Base-by-base conservation (phyloP, 768 basidiomycete genomes). In the Mrakia blollopis region DNA sequence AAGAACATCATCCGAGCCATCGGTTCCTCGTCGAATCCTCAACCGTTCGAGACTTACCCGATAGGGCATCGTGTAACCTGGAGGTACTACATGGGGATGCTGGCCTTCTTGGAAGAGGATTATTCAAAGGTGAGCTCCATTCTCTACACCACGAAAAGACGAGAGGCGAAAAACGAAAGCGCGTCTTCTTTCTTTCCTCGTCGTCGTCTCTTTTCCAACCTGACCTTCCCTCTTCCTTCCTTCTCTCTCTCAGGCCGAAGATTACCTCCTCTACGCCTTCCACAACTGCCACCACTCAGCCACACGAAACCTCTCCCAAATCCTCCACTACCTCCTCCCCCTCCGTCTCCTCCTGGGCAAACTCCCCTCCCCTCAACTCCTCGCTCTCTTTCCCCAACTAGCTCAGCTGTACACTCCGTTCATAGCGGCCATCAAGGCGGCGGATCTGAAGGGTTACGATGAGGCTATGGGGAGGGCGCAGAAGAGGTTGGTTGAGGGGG, bases 61-160 rank as follows among this genome's bases (percentile, higher is more conserved):
- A 88, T 90, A 35, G 89, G 75, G 79, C 78, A 78, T 61, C 85
- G 94, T 91, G 93, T 97, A 71, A 95, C 95, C 32, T 97, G 92
- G 84, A 87, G 90, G 78, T 99, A 96, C 86, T 98, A 98, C 82
- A 84, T 97, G 68, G 97, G 96, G 79, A 92, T 98, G 89, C 87
- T 98, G 78, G 91, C 89, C 81, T 98, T 98, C 85, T 84, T 98
- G 78, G 92, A 92, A 81, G 97, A 98, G 82, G 91, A 96, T 69
- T 95, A 93, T 81, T 86, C 85, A 54, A 93, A 93, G 85, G 93
- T 91, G 68, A 44, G 83, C 25, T 23, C 25, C 0, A 79, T 52
- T 67, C 18, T 52, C 18, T 18, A 9, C 47, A n/a, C 25, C n/a
- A 25, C 13, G 21, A 25, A 7, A 11, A 54, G 54, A 54, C 3